Conservation (phyloP, 108 stramenopile genomes). For the Mayamaea pseudoterrestris region DNA sequence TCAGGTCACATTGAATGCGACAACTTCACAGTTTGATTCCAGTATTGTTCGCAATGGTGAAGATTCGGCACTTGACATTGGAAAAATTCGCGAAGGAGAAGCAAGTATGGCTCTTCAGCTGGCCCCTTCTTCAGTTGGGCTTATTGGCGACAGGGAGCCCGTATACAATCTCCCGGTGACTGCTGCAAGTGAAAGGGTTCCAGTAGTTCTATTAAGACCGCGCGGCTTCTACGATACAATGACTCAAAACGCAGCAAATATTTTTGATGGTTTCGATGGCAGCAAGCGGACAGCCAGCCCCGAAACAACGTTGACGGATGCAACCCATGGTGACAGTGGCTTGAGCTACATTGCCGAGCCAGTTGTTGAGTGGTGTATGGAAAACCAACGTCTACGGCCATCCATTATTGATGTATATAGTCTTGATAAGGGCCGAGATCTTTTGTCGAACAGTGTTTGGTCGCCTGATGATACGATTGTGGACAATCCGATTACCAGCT, state of each 20-base stretch:
- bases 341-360: constrained; percentile 41
- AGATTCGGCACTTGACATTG: constrained; percentile 8
- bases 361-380: constrained; percentile 65
- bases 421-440: constrained; percentile 49
- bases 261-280: no score
- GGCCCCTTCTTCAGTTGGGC: constrained; percentile 7
- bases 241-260: no score
- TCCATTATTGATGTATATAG: constrained; percentile 39
- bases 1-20: constrained; percentile 6
- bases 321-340: constrained; percentile 1
- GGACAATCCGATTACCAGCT: constrained; percentile 5
- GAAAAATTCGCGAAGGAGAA: neutral
- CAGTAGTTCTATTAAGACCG: no score
- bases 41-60: no score
- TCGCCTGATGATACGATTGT: constrained; percentile 41
- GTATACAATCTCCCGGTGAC: constrained; percentile 19
- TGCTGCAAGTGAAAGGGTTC: no score
- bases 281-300: no score
- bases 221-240: no score
- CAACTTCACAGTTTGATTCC: neutral
- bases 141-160: constrained; percentile 23
- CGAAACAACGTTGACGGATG: constrained; percentile 21
- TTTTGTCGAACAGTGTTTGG: constrained; percentile 51
- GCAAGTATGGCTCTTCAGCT: constrained; percentile 15
- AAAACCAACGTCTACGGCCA: constrained; percentile 56